Base-by-base conservation (phyloP, 202 grass and related monocot genomes). In the Cymbopogon flexuosus region DNA sequence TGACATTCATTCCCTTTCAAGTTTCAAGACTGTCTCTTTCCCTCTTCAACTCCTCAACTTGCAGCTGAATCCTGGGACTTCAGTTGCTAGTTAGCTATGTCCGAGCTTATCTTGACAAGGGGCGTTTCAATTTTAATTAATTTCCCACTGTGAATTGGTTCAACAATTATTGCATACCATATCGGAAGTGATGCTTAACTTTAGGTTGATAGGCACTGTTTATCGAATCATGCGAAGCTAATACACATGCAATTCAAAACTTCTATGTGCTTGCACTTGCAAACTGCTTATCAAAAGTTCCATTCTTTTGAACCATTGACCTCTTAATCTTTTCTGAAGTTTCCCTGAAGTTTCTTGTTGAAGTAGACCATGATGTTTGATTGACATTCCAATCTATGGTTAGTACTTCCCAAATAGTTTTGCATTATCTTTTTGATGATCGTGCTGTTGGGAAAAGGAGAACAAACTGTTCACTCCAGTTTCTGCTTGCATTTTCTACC, bases 251-350 rank as follows among this genome's bases (percentile, higher is more conserved):
- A 76, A 43, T 63, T 51, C 30, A 37, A 34, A 71, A 23, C 11
- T 34, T 66, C 46, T 47, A 74, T 35, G n/a, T 21, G 52, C 73
- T 75, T 71, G 39, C 27, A 51, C 21, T 86, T 60, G 29, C 8
- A 21, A 56, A 60, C 6, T 46, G 4, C 63, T 23, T 24, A 46
- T 22, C 23, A 35, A 42, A 75, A 30, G 10, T 54, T n/a, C 6
- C 15, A n/a, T 65, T 57, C 35, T 34, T 58, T 72, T 62, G 12
- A 43, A 23, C 14, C 1, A 2, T 37, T 56, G 10, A 5, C 16
- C 36, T 75, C 37, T 31, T 30, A 33, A 40, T 51, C 15, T 9
- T 42, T 43, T 59, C 9, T 75, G 4, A 42, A 57, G 6, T 35
- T 68, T 68, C 5, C 21, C 9, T 75, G 4, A 42, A 57, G 10